A percentile compares a stretch with the other conserved stretches of the same genome.
phyloP scores from a whole-genome alignment of 768 basidiomycete genomes.

The Suillus fuscotomentosus region DNA sequence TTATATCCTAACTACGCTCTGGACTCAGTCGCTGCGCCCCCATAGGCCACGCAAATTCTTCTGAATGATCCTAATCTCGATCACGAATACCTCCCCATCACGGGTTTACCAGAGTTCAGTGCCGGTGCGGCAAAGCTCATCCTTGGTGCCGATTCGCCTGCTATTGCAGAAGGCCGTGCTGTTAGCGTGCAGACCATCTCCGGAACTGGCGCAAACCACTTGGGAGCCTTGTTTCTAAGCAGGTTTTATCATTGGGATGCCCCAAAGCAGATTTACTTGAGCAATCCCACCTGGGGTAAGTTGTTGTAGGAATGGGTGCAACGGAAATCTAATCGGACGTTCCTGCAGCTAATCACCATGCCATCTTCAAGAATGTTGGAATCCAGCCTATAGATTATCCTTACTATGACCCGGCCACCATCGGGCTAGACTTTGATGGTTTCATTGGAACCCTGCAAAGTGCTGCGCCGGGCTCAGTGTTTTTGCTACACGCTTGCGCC shows the following conservation, averaged over 20 bases:
- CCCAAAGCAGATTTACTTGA: slow-evolving; percentile 73
- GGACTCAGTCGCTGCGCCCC: slow-evolving; percentile 5
- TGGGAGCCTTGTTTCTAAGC: slow-evolving; percentile 84
- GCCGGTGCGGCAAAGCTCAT: slow-evolving; percentile 80
- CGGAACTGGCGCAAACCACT: slow-evolving; percentile 94
- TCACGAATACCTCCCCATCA: slow-evolving; percentile 93
- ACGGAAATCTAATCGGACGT: slow-evolving; percentile 1
- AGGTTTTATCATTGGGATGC: slow-evolving; percentile 74
- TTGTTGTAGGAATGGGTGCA: neutral
- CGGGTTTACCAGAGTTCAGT: slow-evolving; percentile 82
- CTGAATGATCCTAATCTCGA: slow-evolving; percentile 72
- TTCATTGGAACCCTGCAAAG: slow-evolving; percentile 57
- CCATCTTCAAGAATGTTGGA: slow-evolving; percentile 88
- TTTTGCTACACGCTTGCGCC: slow-evolving; percentile 91
- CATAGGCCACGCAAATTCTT: slow-evolving; percentile 70
- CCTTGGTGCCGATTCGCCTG: slow-evolving; percentile 69
- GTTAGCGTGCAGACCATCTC: slow-evolving; percentile 91
- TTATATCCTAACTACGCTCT: neutral
- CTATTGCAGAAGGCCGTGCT: slow-evolving; percentile 68
- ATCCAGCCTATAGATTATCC: slow-evolving; percentile 84
- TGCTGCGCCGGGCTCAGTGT: slow-evolving; percentile 76
- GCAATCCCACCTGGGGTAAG: slow-evolving; percentile 90
- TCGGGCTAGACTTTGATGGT: slow-evolving; percentile 79
- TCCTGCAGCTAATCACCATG: slow-evolving; percentile 75
- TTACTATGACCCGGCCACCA: slow-evolving; percentile 92